Base-by-base conservation (phyloP, 768 basidiomycete genomes). In the Boletus subparvulus region DNA sequence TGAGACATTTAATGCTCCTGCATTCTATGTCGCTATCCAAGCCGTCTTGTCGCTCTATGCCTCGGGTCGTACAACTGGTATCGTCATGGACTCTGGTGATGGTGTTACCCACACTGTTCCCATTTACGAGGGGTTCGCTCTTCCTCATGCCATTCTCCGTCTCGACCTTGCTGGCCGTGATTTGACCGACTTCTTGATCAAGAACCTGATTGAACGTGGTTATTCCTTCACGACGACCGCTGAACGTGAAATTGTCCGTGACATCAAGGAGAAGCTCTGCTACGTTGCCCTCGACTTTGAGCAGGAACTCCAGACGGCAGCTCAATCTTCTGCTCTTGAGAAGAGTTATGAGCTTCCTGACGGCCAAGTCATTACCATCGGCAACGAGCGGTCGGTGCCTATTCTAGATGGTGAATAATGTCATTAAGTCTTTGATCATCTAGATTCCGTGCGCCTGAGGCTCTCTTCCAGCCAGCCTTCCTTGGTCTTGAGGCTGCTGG, bases 31-130 rank as follows among this genome's bases (percentile, higher is more conserved):
- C 52, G 77, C 83, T 58, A 86, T 88, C 68, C 87, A 88, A 73
- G 86, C 86, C 56, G 87, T 88, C 51, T 73, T 88, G 47, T 87
- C 87, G 17, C 72, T 94, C 41, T 95, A 95, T 75, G 94, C 94
- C 37, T 95, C 94, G 26, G 94, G 94, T 75, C 89, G 94, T 73
- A 96, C 94, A 36, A 96, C 94, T 41, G 88, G 88, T 81, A 88
- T 97, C 75, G 94, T 97, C 28, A 82, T 95, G 67, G 94, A 97
- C 76, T 96, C 94, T 21, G 94, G 94, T 69, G 94, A 97, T 74
- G 94, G 94, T 82, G 94, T 96, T 60, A 87, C 90, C 53, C 94
- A 97, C 83, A 93, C 91, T 30, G 94, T 97, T 36, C 94, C 94
- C 61, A 96, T 97, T 70, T 97, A 96, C 78, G 94, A 97, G 74